Evolutionary conservation across 306 rosid species (phyloP).

Genomic region (Rosa persica): DNA sequence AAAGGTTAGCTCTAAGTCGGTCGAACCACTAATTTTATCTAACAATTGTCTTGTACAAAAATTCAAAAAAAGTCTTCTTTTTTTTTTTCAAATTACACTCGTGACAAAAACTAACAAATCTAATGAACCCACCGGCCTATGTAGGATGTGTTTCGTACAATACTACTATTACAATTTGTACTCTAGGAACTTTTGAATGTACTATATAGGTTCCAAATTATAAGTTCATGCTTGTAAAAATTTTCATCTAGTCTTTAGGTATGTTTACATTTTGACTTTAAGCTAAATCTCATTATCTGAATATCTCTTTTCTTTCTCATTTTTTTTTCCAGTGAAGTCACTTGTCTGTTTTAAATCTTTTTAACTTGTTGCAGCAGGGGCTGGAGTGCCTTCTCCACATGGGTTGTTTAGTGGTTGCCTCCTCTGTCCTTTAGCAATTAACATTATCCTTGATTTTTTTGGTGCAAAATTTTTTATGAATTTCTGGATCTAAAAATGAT

Average conservation of each 20-base stretch:
- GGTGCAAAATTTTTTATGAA: not conserved
- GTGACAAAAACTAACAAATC: too few relatives aligned
- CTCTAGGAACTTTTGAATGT: not conserved
- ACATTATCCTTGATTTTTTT: not conserved
- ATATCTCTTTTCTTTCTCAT: not conserved
- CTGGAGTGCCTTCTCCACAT: constrained; percentile 8
- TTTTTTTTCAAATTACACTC: too few relatives aligned
- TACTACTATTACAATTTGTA: not conserved
- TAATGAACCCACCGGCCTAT: too few relatives aligned
- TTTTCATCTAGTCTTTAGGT: not conserved
- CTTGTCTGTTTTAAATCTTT: not conserved
- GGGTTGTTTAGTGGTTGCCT: constrained; percentile 27
- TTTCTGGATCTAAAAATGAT: constrained; percentile 14
- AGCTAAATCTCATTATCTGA: not conserved
- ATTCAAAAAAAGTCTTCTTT: not conserved
- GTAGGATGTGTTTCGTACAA: not conserved
- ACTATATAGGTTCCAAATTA: not conserved
- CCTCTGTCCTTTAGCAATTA: constrained; percentile 4
- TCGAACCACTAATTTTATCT: not conserved
- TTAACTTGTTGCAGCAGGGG: constrained; percentile 1
- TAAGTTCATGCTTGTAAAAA: not conserved
- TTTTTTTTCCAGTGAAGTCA: not conserved
- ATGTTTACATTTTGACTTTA: not conserved
- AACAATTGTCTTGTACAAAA: too few relatives aligned
- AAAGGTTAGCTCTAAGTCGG: too few relatives aligned